These are phyloP conservation scores for Phytophthora lateralis DNA, from an alignment of 352 stramenopile genomes.

Conservation along the genomic window DNA sequence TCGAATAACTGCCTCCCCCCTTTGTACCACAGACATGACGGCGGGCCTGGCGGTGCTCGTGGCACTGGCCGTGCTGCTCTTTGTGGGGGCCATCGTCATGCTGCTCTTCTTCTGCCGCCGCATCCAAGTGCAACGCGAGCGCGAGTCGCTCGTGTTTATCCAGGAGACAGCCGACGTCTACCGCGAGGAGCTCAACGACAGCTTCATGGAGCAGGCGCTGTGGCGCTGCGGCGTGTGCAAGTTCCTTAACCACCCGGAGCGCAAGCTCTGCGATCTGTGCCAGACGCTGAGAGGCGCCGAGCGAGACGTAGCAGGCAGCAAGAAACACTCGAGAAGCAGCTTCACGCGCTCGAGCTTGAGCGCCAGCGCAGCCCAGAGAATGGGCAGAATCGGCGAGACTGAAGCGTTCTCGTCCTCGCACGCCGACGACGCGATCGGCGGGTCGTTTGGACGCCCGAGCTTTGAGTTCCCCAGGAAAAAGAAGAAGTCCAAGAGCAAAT, in stretches of 20 bases:
- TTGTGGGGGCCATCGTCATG: slow-evolving; percentile 45
- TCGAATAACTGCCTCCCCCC: background rate
- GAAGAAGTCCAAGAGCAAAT: slow-evolving; percentile 28
- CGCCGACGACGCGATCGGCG: slow-evolving; percentile 39
- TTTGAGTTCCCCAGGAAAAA: slow-evolving; percentile 32
- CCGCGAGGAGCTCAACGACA: slow-evolving; percentile 84
- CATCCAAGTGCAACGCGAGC: slow-evolving; percentile 41
- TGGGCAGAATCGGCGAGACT: slow-evolving; percentile 50
- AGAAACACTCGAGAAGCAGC: slow-evolving; percentile 35
- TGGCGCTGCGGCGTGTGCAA: slow-evolving; percentile 90
- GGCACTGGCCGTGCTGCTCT: slow-evolving; percentile 49
- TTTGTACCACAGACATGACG: slow-evolving; percentile 24
- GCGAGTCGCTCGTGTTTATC: slow-evolving; percentile 56
- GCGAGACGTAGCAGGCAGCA: slow-evolving; percentile 44
- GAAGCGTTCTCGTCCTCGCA: slow-evolving; percentile 49
- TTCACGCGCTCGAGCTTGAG: slow-evolving; percentile 33
- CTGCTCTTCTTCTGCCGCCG: slow-evolving; percentile 53
- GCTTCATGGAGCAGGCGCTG: slow-evolving; percentile 77
- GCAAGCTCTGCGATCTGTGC: slow-evolving; percentile 86
- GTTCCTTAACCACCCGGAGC: slow-evolving; percentile 89
- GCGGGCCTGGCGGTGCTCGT: slow-evolving; percentile 43
- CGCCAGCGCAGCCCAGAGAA: slow-evolving; percentile 33
- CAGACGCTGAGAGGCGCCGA: slow-evolving; percentile 71
- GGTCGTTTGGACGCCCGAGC: slow-evolving; percentile 37
- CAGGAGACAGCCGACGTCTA: slow-evolving; percentile 70